Conservation (phyloP, 106 monocot species). For the Acanthochlamys bracteata region DNA sequence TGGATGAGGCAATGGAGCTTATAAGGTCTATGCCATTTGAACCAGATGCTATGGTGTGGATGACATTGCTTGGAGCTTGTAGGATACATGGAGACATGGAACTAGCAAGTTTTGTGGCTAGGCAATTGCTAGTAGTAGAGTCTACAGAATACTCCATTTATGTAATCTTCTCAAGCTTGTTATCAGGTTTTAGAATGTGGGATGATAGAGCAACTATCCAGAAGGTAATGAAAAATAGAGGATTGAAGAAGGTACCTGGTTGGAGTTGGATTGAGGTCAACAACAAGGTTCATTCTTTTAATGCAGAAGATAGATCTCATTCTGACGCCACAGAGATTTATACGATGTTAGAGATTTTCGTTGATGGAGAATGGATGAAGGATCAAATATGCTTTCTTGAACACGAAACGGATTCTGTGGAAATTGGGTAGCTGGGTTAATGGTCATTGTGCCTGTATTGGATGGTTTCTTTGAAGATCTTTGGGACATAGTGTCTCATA, state of each 20-base stretch:
- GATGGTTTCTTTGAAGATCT: no score
- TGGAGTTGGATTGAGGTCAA: conserved; percentile 90
- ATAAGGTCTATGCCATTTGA: conserved; percentile 63
- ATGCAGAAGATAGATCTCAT: conserved; percentile 75
- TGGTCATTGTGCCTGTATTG: no score
- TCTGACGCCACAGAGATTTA: conserved; percentile 44
- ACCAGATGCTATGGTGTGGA: conserved; percentile 67
- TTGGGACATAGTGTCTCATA: no score
- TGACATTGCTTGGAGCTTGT: conserved; percentile 67
- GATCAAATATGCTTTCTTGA: neutral
- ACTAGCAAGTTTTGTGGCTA: conserved; percentile 37
- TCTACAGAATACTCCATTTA: conserved; percentile 51
- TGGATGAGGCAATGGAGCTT: conserved; percentile 42
- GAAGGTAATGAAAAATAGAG: conserved; percentile 61
- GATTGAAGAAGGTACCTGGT: conserved; percentile 70
- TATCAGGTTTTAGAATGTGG: conserved; percentile 46
- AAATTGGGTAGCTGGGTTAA: neutral
- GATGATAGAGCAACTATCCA: conserved; percentile 48
- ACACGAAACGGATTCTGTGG: neutral
- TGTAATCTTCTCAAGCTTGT: conserved; percentile 56
- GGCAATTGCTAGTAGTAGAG: conserved; percentile 28
- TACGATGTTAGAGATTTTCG: conserved; percentile 24
- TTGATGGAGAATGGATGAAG: conserved; percentile 24
- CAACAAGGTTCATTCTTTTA: conserved; percentile 67
- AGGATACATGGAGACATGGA: conserved; percentile 59